Evolutionary conservation across 768 basidiomycete species (phyloP).

Genomic region (Erythrobasidium yunnanense): DNA sequence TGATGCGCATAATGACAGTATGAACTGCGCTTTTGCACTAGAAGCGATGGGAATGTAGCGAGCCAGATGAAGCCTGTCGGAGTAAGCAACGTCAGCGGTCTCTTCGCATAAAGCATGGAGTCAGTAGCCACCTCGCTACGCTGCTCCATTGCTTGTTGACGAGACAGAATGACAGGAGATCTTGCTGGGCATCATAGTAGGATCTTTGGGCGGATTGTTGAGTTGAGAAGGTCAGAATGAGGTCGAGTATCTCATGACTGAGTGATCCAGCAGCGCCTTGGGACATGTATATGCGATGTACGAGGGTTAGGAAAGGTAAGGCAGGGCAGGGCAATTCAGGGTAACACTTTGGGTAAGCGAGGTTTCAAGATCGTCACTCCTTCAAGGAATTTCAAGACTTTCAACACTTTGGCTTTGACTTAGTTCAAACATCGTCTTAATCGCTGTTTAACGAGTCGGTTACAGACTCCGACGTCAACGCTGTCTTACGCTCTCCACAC

Average conservation of each 20-base stretch:
- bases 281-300: background rate
- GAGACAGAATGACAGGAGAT: slow-evolving; percentile 8
- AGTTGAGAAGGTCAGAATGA: slow-evolving; percentile 1
- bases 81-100: background rate
- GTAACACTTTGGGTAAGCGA: too few relatives aligned
- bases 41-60: slow-evolving; percentile 17
- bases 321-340: too few relatives aligned
- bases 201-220: background rate
- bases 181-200: slow-evolving; percentile 19
- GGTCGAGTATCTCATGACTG: slow-evolving; percentile 13
- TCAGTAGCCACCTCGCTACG: slow-evolving; percentile 17
- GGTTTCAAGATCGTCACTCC: too few relatives aligned
- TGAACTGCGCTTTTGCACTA: slow-evolving; percentile 4
- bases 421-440: too few relatives aligned
- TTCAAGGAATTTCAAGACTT: background rate
- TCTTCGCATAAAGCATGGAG: background rate
- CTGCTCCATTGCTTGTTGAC: slow-evolving; percentile 1
- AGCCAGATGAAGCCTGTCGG: slow-evolving; percentile 2
- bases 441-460: too few relatives aligned
- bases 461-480: too few relatives aligned
- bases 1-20: background rate
- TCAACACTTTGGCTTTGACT: background rate
- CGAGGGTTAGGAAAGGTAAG: background rate
- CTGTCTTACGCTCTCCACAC: too few relatives aligned
- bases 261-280: background rate